Conservation (phyloP, 148 eudicot species). For the Bassia scoparia region DNA sequence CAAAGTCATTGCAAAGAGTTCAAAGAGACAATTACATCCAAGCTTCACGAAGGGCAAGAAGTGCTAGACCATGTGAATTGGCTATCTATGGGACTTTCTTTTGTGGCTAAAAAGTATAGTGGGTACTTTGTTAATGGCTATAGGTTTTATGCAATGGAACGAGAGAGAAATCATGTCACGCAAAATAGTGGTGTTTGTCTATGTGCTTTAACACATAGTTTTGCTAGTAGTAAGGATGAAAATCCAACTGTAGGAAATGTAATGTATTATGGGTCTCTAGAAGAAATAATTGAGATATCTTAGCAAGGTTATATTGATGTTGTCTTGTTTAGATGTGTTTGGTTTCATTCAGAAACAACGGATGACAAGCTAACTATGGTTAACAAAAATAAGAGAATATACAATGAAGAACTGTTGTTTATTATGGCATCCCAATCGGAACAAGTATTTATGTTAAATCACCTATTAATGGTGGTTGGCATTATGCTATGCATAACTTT, state of each 20-base stretch:
- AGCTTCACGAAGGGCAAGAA: not conserved
- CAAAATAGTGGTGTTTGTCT: not conserved
- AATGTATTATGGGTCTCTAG: not conserved
- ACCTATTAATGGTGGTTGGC: not conserved
- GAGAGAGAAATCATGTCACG: not conserved
- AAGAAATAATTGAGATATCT: not conserved
- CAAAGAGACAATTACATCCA: not conserved
- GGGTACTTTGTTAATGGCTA: not conserved
- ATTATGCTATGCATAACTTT: not conserved
- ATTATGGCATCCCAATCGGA: too few species aligned
- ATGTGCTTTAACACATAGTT: not conserved
- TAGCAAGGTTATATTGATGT: not conserved
- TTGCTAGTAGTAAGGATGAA: not conserved
- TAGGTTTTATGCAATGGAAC: not conserved
- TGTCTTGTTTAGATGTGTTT: constrained; percentile 1
- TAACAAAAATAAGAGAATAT: not conserved
- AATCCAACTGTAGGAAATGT: not conserved
- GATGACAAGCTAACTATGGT: not conserved
- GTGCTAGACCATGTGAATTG: not conserved
- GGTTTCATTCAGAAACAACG: not conserved
- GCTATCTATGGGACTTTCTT: not conserved
- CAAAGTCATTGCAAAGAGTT: not conserved
- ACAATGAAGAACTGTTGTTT: not conserved
- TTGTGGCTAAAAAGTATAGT: not conserved
- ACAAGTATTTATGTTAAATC: not conserved